Base-by-base conservation (phyloP, 192 early-diverging fungal species). In the Coemansia sp. region DNA sequence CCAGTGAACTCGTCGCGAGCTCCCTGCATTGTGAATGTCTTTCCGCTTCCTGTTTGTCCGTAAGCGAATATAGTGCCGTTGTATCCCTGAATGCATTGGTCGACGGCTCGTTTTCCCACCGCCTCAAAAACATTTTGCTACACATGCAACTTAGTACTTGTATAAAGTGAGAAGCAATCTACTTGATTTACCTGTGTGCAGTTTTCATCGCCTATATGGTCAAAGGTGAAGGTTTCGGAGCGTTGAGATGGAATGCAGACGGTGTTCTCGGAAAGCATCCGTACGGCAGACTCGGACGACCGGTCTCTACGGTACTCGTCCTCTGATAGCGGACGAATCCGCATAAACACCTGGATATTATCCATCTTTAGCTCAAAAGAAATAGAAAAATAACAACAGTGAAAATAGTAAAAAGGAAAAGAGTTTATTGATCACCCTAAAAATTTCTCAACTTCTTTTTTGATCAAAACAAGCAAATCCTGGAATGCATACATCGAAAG, bases 61-160 rank as follows among this genome's bases (percentile, higher is more conserved):
- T 88, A 88, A 2, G 87, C 87, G 55, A 88, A 85, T 18, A 88
- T 85, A 2, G 87, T 88, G 19, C 86, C 87, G 42, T 88, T 88
- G 55, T 86, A 88, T 28, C 86, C 86, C 53, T 85, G 72, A 48
- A 88, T 81, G 55, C 84, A 86, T 46, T 76, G 77, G 59, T 86
- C 81, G 9, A 88, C 86, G 7, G 86, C 80, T 3, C 81, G 77
- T 42, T 67, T 76, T 47, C 84, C 86, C 1, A 79, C 80, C 5
- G 65, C 61, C 31, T 80, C 81, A 42, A 75, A 82, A 0, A 84
- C 71, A 20, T 74, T 58, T 15, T 64, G 54, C 48, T 50, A 33
- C 48, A 13, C 44, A 20, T 21, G 18, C 5, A 46, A 18, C 20
- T 46, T 46, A 18, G 9, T 21, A 18, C 23, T 26, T 26, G 23